phyloP scores from a whole-genome alignment of 2,329 filamentous ascomycete species.

The Microsporum ferrugineum region DNA sequence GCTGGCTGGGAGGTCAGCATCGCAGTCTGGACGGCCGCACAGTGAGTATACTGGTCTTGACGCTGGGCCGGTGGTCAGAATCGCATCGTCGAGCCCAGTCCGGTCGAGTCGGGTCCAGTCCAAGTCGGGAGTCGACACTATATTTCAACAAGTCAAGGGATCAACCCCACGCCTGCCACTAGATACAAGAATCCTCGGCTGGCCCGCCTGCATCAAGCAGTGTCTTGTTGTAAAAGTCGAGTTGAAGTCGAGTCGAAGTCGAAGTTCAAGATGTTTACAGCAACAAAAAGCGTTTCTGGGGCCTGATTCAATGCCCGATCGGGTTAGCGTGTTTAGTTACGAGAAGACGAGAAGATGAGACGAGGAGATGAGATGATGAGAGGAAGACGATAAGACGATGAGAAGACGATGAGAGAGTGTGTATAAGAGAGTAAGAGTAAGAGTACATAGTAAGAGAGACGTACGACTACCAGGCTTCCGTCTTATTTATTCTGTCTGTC shows the following conservation, averaged over 20 bases:
- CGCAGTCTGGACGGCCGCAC: background rate
- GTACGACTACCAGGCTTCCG: background rate
- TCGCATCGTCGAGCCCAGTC: background rate
- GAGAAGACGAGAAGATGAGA: background rate
- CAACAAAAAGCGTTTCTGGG: background rate
- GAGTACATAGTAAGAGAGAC: background rate
- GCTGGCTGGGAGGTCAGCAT: constrained; percentile 12
- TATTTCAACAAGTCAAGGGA: background rate
- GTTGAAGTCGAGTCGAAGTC: background rate
- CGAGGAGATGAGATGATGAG: background rate
- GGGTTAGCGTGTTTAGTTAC: background rate
- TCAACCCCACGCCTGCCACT: background rate
- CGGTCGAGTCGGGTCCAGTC: background rate
- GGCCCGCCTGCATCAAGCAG: background rate
- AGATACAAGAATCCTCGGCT: background rate
- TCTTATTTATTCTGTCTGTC: background rate
- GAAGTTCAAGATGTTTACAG: too few relatives aligned
- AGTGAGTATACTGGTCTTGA: background rate
- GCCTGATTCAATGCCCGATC: constrained; percentile 3
- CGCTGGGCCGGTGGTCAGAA: background rate
- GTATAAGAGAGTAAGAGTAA: background rate
- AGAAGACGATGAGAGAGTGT: background rate
- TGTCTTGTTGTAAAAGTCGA: background rate
- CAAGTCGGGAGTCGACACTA: background rate
- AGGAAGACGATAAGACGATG: background rate